phyloP scores from a whole-genome alignment of 768 basidiomycete species.

The Suillus luteus region DNA sequence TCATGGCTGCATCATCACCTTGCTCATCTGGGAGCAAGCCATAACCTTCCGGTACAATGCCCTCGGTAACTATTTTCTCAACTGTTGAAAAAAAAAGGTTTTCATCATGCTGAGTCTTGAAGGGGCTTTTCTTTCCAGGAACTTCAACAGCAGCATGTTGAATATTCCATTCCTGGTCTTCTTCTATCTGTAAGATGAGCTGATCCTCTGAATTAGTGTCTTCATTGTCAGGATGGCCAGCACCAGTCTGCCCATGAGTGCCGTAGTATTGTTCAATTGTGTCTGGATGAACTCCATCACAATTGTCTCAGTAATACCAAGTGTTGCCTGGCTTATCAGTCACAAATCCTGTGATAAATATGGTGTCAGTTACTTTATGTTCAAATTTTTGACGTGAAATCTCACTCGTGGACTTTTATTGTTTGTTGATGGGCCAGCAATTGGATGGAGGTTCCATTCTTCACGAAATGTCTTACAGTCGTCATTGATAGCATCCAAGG shows the following conservation, averaged over 20 bases:
- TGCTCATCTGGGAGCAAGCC: conserved; percentile 17
- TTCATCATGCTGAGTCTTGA: conserved; percentile 11
- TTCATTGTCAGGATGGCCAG: conserved; percentile 16
- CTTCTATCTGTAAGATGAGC: conserved; percentile 11
- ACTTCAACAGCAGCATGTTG: conserved; percentile 7
- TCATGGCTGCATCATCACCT: conserved; percentile 14
- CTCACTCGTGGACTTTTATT: conserved; percentile 25
- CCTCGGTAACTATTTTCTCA: neutral
- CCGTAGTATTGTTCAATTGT: conserved; percentile 22
- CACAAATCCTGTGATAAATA: conserved; percentile 16
- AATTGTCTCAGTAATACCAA: conserved; percentile 18
- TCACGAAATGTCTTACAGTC: conserved; percentile 38
- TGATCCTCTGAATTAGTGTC: conserved; percentile 10
- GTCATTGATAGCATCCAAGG: conserved; percentile 38
- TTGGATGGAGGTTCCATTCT: conserved; percentile 44
- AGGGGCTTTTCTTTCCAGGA: conserved; percentile 11
- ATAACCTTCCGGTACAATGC: conserved; percentile 17
- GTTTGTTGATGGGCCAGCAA: conserved; percentile 28
- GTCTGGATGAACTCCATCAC: conserved; percentile 19
- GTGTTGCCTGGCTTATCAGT: conserved; percentile 14
- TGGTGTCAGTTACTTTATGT: neutral
- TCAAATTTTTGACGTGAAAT: neutral
- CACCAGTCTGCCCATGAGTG: conserved; percentile 16
- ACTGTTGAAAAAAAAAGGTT: conserved; percentile 6
- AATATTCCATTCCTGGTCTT: conserved; percentile 11